Percentiles rank a stretch among this genome's conserved stretches.
Conservation (phyloP, 768 basidiomycete species). For the Phanerochaete carnosa region DNA sequence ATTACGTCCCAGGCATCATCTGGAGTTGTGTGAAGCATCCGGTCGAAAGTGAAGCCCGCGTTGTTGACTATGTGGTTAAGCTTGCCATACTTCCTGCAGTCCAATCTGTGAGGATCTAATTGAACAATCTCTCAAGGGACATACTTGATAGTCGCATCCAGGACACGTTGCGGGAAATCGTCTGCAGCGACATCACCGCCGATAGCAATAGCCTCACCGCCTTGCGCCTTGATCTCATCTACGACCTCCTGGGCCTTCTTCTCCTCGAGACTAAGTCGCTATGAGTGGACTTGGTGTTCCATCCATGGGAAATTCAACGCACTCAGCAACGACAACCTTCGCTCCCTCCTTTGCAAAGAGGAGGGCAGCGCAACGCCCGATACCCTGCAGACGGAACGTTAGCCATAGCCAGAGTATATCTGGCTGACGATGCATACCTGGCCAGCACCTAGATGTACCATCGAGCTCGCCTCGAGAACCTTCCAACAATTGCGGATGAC, state of each 20-base stretch:
- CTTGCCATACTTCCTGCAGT: slow-evolving; percentile 70
- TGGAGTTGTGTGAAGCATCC: slow-evolving; percentile 84
- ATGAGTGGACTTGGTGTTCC: slow-evolving; percentile 2
- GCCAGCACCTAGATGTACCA: slow-evolving; percentile 53
- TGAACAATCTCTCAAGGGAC: slow-evolving; percentile 23
- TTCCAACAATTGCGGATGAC: slow-evolving; percentile 20
- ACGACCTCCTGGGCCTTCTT: slow-evolving; percentile 63
- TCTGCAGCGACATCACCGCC: slow-evolving; percentile 80
- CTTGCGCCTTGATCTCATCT: slow-evolving; percentile 67
- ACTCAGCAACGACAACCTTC: slow-evolving; percentile 86
- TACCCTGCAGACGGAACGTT: slow-evolving; percentile 49
- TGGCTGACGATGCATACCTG: slow-evolving; percentile 44
- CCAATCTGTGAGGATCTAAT: neutral
- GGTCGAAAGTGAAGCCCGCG: slow-evolving; percentile 79
- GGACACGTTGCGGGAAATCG: slow-evolving; percentile 76
- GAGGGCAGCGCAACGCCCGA: slow-evolving; percentile 70
- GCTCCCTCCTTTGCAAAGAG: slow-evolving; percentile 84
- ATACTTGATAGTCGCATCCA: slow-evolving; percentile 73
- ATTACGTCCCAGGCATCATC: slow-evolving; percentile 83
- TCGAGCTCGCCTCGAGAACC: neutral
- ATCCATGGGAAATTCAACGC: too few species aligned
- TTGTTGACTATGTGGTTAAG: slow-evolving; percentile 89
- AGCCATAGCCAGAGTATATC: neutral
- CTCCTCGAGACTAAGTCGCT: slow-evolving; percentile 60
- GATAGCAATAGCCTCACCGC: slow-evolving; percentile 73